These are phyloP conservation scores for Phyllostachys edulis DNA, from an alignment of 176 grass and related monocot genomes.

Conservation along the genomic window DNA sequence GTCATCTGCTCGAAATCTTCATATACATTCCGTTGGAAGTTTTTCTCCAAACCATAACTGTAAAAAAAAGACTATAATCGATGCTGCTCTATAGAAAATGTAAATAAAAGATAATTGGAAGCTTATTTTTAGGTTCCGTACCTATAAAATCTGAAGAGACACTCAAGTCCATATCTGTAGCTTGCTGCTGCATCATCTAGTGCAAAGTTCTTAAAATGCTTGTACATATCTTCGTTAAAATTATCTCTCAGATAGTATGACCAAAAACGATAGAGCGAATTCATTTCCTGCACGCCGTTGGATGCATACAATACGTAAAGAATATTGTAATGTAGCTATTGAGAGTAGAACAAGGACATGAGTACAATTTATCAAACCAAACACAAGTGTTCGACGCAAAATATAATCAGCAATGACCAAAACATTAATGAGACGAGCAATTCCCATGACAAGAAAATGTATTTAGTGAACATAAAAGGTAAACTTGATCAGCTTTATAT, in stretches of 20 bases:
- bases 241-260: conserved; percentile 96
- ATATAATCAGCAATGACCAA: conserved; percentile 20
- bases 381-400: not conserved
- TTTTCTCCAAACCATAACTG: conserved; percentile 99
- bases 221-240: conserved; percentile 90
- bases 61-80: conserved; percentile 12
- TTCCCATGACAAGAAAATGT: not conserved
- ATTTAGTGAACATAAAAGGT: not conserved
- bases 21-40: conserved; percentile 80
- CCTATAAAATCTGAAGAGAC: conserved; percentile 99
- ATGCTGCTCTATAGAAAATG: not conserved
- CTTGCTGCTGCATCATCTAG: conserved; percentile 82
- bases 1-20: conserved; percentile 92
- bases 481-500: not conserved
- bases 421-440: conserved; percentile 6
- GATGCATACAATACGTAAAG: conserved; percentile 28
- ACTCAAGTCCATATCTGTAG: conserved; percentile 95
- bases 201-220: conserved; percentile 79
- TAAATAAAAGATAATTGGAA: not conserved
- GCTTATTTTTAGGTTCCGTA: not conserved
- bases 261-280: conserved; percentile 97
- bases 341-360: not conserved
- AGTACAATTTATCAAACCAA: not conserved
- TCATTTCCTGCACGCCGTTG: conserved; percentile 81
- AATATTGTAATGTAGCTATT: not conserved